Evolutionary conservation across 2,329 filamentous ascomycete genomes (phyloP), one percentile per base, ranked within the genome.

Genomic region (Xylaria sp.): DNA sequence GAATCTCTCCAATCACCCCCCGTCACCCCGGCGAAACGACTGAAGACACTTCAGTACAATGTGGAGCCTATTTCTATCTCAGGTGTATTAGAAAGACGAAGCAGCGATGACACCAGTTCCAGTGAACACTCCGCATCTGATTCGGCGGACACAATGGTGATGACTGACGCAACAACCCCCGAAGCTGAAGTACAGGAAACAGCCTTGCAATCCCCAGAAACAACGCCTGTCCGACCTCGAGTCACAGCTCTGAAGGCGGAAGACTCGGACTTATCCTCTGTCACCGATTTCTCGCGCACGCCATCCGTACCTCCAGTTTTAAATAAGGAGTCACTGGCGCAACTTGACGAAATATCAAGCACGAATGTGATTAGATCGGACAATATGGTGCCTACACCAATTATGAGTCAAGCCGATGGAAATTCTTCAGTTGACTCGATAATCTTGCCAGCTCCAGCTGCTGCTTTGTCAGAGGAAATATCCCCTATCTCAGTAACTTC

Each of bases 1-100:
- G 82, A 84, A 38, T 79, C 78, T 4, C 78, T 88, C 5, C 83
- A 83, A 1, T 87, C 86, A 4, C 87, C 87, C 0, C 87, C 87
- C 0, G 79, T 85, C 13, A 89, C 87, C 0, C 87, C 87, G 0
- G 80, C 85, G 0, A 89, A 89, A 74, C 83, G 80, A 66, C 77
- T 81, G 13, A 87, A 84, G 74, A 77, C 77, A 4, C 72, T 73
- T 1, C 72, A 77, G 4, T 78, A 78, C 51, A 77, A 79, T 6
- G 68, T 79, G 3, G 66, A 70, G 17, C 74, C 79, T 1, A 57
- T 80, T 6, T 64, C 78, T 3, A 58, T 74, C 2, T 77, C 74
- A 0, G 69, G 75, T 0, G 75, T 74, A 1, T 75, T 79, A 15
- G 83, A 82, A 0, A 79, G 81, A 38, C 79, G 74, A 20, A 82